phyloP scores from a whole-genome alignment of 2,329 filamentous ascomycete genomes.

The Colletotrichum sp. region DNA sequence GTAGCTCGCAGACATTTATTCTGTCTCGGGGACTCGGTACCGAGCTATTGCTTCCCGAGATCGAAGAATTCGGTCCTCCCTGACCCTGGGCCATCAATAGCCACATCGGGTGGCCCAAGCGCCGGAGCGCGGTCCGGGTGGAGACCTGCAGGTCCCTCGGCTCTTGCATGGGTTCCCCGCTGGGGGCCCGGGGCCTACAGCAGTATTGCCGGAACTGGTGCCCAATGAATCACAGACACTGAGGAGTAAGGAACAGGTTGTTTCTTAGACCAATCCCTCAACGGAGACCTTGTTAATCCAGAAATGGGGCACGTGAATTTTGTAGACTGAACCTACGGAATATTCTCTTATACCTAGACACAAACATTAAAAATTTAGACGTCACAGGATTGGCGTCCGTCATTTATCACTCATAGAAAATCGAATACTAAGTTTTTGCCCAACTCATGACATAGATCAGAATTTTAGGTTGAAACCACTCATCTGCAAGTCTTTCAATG shows the following conservation, averaged over 20 bases:
- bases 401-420: rapidly evolving
- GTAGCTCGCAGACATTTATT: background rate
- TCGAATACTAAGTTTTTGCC: background rate
- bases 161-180: background rate
- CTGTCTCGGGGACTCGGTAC: background rate
- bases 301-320: background rate
- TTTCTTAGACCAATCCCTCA: rapidly evolving
- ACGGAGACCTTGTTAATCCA: background rate
- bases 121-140: background rate
- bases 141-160: background rate
- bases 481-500: background rate
- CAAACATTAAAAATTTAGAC: background rate
- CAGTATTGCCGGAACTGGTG: background rate
- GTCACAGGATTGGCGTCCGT: background rate
- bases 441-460: rapidly evolving
- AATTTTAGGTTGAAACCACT: background rate
- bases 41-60: background rate
- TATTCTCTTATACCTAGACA: background rate
- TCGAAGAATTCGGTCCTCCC: background rate
- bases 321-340: background rate
- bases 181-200: background rate
- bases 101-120: background rate
- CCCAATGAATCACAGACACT: background rate
- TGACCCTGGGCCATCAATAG: background rate
- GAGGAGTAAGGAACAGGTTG: rapidly evolving